A percentile compares a stretch with the other conserved stretches of the same genome.
These are phyloP conservation scores for Ceratocystis diversiconidia DNA, from an alignment of 2,329 filamentous ascomycete species.

Conservation along the genomic window DNA sequence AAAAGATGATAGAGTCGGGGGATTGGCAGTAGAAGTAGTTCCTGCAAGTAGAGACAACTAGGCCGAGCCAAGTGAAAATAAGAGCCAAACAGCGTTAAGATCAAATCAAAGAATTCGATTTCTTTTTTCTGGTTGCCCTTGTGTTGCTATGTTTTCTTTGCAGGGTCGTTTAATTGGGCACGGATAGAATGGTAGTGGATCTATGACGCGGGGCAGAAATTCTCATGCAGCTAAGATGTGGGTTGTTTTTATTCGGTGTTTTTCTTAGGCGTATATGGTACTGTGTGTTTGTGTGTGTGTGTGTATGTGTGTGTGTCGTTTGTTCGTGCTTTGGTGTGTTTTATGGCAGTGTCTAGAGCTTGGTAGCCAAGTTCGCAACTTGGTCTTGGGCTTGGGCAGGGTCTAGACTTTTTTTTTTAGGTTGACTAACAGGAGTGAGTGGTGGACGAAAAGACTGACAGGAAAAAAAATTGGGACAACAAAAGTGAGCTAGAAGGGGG, in stretches of 20 bases:
- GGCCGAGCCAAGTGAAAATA: neutral
- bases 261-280: neutral
- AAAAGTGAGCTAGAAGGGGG: neutral
- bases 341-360: neutral
- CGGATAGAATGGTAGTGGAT: neutral
- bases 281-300: neutral
- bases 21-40: slow-evolving; percentile 6
- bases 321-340: neutral
- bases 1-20: neutral
- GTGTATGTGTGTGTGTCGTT: neutral
- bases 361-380: neutral
- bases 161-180: slow-evolving; percentile 1
- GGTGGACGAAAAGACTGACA: neutral
- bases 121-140: neutral
- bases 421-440: neutral
- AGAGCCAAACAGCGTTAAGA: neutral
- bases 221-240: slow-evolving; percentile 3
- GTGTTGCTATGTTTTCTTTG: neutral
- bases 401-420: neutral
- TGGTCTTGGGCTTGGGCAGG: neutral
- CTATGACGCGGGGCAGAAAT: slow-evolving; percentile 8
- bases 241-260: neutral
- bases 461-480: neutral
- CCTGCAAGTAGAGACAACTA: slow-evolving; percentile 2
- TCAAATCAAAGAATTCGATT: neutral